Base-by-base conservation (phyloP, 1,284 basidiomycete genomes). In the Leccinum insigne region DNA sequence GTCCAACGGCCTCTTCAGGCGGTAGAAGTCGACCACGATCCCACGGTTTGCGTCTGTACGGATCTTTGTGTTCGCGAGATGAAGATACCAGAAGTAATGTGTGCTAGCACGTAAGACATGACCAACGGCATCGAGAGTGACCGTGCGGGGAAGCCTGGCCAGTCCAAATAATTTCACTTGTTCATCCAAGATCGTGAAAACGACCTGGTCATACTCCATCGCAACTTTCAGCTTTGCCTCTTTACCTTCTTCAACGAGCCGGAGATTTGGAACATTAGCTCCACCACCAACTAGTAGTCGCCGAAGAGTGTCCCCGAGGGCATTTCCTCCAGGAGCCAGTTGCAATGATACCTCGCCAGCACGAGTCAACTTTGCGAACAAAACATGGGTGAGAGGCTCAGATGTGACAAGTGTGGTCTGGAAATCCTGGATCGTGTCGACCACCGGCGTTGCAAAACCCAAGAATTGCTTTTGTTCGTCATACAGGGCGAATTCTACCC, bases 31-130 rank as follows among this genome's bases (percentile, higher is more conserved):
- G 42, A 42, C 42, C 42, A 42, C 42, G 7, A 42, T 7, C 42
- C 16, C 9, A 8, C 38, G 13, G 38, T 14, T 40, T 13, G 6
- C 16, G 16, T 4, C 13, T 42, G 7, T 16, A 42, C 63, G 29
- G 42, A 5, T 52, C 14, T 42, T 59, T 21, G 42, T 63, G 38
- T 65, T 70, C 4, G 35, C 8, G 60, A 72, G 66, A 47, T 61
- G 63, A 8, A 73, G 72, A 40, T 65, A 73, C 70, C 71, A 72
- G 32, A 66, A 70, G 23, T 66, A 71, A 8, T 70, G 68, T 14
- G 70, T 60, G 2, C 68, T 65, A 9, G 64, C 61, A 13, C 23
- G 18, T 60, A 73, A 40, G 35, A 40, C n/a, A 1, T 62, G 54
- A n/a, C 29, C n/a, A 7, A 72, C 38, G 10, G 11, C 9, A 13